Evolutionary conservation across 331 rosid species (phyloP).

Genomic region (Quercus lobata): DNA sequence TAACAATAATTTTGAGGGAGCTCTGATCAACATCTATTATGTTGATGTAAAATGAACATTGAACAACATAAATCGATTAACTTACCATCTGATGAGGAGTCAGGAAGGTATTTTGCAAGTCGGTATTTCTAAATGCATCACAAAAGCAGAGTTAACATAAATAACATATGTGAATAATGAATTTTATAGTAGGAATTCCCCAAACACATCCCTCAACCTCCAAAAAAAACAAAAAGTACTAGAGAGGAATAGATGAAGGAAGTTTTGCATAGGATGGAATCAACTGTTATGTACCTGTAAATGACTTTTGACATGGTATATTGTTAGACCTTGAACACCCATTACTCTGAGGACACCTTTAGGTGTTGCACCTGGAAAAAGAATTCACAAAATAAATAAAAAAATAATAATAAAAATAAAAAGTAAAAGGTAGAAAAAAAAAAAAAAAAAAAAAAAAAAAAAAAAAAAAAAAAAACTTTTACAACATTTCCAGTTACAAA

Average conservation of each 20-base stretch:
- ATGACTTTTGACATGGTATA: conserved; percentile 97
- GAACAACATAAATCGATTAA: conserved; percentile 23
- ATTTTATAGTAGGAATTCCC: neutral
- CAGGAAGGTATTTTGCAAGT: conserved; percentile 93
- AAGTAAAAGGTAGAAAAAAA: neutral
- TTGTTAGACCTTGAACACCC: conserved; percentile 98
- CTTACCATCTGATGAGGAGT: conserved; percentile 86
- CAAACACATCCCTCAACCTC: conserved; percentile 4
- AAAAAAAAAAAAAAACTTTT: neutral
- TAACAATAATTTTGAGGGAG: conserved; percentile 16
- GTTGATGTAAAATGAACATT: neutral
- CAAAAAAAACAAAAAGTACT: neutral
- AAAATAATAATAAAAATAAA: neutral
- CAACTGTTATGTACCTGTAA: conserved; percentile 61
- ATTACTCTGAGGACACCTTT: conserved; percentile 97
- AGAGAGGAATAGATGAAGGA: neutral
- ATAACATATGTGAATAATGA: conserved; percentile 4
- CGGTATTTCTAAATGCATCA: conserved; percentile 82
- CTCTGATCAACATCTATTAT: neutral
- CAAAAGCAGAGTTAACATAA: conserved; percentile 20
- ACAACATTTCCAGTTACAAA: neutral
- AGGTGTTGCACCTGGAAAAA: conserved; percentile 85
- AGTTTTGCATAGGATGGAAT: neutral
- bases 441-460: neutral
- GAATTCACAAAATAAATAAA: neutral